phyloP scores from a whole-genome alignment of 164 flowering plant species.

The Stephania yunnanensis region DNA sequence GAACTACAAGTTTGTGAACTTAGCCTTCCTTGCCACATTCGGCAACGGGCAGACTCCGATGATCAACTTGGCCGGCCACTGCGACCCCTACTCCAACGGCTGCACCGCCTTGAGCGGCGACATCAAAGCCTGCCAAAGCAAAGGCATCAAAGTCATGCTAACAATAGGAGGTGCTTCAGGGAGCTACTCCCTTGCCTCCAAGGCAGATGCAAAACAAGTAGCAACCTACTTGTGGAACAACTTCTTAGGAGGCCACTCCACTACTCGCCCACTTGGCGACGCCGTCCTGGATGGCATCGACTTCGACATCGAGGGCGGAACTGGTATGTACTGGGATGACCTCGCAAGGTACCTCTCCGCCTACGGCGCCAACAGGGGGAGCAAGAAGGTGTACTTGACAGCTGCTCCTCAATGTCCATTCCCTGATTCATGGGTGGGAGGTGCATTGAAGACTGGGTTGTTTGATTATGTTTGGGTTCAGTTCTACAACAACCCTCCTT shows the following conservation, averaged over 20 bases:
- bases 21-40: conserved; percentile 22
- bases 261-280: neutral
- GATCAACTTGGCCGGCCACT: conserved; percentile 22
- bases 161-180: conserved; percentile 42
- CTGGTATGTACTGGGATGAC: neutral
- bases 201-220: neutral
- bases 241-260: neutral
- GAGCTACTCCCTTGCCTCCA: neutral
- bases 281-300: neutral
- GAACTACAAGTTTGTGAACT: conserved; percentile 13
- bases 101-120: conserved; percentile 29
- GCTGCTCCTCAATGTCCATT: neutral
- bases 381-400: neutral
- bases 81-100: conserved; percentile 27
- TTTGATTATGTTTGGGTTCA: conserved; percentile 3
- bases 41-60: conserved; percentile 21
- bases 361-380: neutral
- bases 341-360: neutral
- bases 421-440: neutral
- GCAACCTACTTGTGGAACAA: neutral
- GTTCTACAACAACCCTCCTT: neutral
- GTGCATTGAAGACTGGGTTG: neutral
- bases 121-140: neutral
- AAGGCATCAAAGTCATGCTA: conserved; percentile 41
- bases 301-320: neutral